Evolutionary conservation across 2,329 filamentous ascomycete genomes (phyloP).

Genomic region (Colletotrichum liriopes): DNA sequence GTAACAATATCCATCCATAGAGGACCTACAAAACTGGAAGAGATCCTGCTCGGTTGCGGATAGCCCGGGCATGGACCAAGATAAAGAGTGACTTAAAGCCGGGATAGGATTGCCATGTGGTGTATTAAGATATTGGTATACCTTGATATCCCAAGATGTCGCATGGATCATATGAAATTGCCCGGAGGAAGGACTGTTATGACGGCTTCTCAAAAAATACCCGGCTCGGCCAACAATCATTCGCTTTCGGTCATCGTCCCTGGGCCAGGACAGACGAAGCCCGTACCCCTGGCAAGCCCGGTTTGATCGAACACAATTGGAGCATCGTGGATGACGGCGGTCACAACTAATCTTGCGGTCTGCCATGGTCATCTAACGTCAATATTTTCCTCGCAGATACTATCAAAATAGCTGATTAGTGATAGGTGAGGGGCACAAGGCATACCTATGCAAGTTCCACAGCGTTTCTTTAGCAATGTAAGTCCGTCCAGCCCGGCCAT

Average conservation of each 20-base stretch:
- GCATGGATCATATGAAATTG: constrained; percentile 45
- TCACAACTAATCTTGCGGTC: constrained; percentile 48
- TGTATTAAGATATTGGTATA: constrained; percentile 15
- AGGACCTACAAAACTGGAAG: not conserved
- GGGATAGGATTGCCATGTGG: not conserved
- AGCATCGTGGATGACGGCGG: constrained; percentile 44
- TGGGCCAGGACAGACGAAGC: constrained; percentile 51
- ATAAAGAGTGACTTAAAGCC: not conserved
- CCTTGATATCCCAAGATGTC: constrained; percentile 45
- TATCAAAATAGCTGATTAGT: too few relatives aligned
- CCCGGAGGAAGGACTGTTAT: too few relatives aligned
- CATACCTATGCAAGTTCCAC: constrained; percentile 22
- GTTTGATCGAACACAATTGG: constrained; percentile 43
- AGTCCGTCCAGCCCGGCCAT: not conserved
- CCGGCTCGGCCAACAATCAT: constrained; percentile 37
- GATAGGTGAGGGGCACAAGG: not conserved
- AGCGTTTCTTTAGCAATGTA: not conserved
- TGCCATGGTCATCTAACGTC: constrained; percentile 6
- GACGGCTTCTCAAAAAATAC: too few relatives aligned
- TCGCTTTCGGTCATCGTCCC: constrained; percentile 46
- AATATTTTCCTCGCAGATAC: not conserved
- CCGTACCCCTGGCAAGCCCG: constrained; percentile 48
- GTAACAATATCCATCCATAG: too few relatives aligned
- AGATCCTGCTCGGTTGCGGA: not conserved
- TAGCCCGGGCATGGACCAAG: not conserved